phyloP scores from a whole-genome alignment of 352 stramenopile species.

The Elongisporangium senticosum region DNA sequence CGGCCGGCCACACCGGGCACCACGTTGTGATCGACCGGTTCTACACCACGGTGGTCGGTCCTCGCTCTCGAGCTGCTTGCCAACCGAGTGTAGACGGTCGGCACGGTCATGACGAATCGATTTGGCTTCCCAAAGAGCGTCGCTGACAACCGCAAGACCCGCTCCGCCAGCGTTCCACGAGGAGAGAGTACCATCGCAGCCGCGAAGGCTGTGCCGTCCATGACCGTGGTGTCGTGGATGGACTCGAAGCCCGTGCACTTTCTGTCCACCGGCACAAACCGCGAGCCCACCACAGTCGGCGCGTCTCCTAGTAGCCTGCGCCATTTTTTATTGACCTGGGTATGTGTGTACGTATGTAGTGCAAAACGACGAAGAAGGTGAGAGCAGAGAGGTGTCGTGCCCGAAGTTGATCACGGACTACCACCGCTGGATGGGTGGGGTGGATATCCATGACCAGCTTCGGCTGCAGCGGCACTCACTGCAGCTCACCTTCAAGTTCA shows the following conservation, averaged over 20 bases:
- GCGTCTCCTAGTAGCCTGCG: too few relatives aligned
- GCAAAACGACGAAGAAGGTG: background rate
- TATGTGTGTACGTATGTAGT: slow-evolving; percentile 1
- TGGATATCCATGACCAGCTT: slow-evolving; percentile 19
- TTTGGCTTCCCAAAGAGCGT: slow-evolving; percentile 8
- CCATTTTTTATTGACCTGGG: too few relatives aligned
- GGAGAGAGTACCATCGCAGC: slow-evolving; percentile 1
- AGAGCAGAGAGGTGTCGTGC: slow-evolving; percentile 5
- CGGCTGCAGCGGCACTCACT: too few relatives aligned
- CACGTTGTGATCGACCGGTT: too few relatives aligned
- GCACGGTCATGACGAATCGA: slow-evolving; percentile 12
- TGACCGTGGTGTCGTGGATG: slow-evolving; percentile 9
- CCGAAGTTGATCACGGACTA: slow-evolving; percentile 13
- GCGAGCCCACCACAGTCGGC: background rate
- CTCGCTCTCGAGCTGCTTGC: too few relatives aligned
- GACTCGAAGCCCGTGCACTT: slow-evolving; percentile 9
- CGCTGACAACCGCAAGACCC: slow-evolving; percentile 10
- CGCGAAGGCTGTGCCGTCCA: slow-evolving; percentile 4
- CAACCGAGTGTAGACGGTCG: slow-evolving; percentile 11
- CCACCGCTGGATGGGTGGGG: slow-evolving; percentile 17
- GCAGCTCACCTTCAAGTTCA: slow-evolving; percentile 7
- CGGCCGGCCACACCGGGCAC: too few relatives aligned
- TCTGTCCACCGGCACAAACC: slow-evolving; percentile 4
- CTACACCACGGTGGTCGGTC: too few relatives aligned
- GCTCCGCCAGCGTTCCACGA: background rate